Evolutionary conservation across 1,284 basidiomycete genomes (phyloP), one percentile per base, ranked within the genome.

Genomic region (Moniliella sp.): DNA sequence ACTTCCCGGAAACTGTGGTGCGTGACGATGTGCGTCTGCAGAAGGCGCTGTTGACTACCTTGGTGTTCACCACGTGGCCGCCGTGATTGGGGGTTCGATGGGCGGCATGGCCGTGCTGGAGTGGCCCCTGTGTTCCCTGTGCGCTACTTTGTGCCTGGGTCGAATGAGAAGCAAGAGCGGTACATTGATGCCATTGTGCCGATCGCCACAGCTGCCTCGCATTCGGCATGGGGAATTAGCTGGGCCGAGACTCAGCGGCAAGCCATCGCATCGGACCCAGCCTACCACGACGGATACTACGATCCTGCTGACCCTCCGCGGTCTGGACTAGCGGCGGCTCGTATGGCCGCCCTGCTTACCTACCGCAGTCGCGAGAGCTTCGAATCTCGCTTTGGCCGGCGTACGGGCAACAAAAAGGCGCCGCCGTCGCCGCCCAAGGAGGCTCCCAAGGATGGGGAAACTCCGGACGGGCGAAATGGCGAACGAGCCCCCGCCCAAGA

Each of bases 201-300:
- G 0, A 73, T 97, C 16, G 88, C 88, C 0, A 93, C 84, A 0
- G 82, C 80, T 9, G 79, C 86, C 0, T 69, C 82, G 1, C 86
- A 97, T 64, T 86, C 81, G 1, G 88, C 88, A 0, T 97, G 88
- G 88, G 88, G 88, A 60, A 97, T 97, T 59, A 78, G 75, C 43
- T 97, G 91, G 88, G 88, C 86, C 11, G 88, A 97, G 61, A 79
- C 86, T 0, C 91, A 97, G 58, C 71, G 88, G 1, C 86, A 93
- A 61, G 78, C 77, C 52, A 93, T 97, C 56, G 93, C 86, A 67
- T 82, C 78, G 42, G 91, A 97, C 57, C 84, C 86, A 0, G 66
- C 66, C 21, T 97, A 86, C 62, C 65, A 73, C 27, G 76, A 81
- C 46, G 88, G 91, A 0, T 91, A 78, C 62, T 97, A 94, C 50